phyloP scores from a whole-genome alignment of 495 filamentous ascomycete genomes.

The Penicillium pulvis region DNA sequence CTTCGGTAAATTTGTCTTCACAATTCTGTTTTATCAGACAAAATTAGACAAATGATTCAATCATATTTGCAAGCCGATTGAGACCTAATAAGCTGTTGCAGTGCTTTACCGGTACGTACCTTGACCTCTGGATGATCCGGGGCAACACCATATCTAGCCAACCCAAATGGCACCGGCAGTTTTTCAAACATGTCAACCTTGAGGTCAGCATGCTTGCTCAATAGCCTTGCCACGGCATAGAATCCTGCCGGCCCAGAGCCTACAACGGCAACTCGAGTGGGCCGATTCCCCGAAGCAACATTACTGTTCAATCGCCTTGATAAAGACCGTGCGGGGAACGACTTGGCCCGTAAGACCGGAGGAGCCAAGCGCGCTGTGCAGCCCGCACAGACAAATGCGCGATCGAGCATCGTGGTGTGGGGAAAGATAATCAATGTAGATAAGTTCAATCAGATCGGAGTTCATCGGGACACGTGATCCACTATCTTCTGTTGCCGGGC shows the following conservation, averaged over 20 bases:
- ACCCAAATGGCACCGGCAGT: constrained; percentile 86
- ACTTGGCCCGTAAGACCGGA: constrained; percentile 10
- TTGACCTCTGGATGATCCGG: constrained; percentile 98
- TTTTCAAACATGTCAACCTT: constrained; percentile 96
- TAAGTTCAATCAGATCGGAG: constrained; percentile 9
- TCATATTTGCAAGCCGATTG: background rate
- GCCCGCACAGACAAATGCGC: constrained; percentile 35
- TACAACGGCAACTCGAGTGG: constrained; percentile 81
- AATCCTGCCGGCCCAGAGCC: constrained; percentile 96
- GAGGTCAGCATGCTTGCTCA: constrained; percentile 69
- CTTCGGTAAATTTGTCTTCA: constrained; percentile 86
- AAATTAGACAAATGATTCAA: background rate
- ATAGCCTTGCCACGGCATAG: constrained; percentile 84
- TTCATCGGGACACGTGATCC: constrained; percentile 30
- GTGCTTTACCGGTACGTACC: constrained; percentile 50
- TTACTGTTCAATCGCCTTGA: constrained; percentile 36
- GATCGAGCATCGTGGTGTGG: constrained; percentile 32
- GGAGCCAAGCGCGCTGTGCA: constrained; percentile 32
- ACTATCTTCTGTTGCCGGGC: constrained; percentile 32
- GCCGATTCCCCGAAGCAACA: constrained; percentile 45
- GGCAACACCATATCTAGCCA: constrained; percentile 91
- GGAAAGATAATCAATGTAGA: background rate
- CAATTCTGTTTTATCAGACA: constrained; percentile 66
- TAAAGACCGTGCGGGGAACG: constrained; percentile 7
- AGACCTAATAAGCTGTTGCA: background rate